These are phyloP conservation scores for Tricholomella constricta DNA, from an alignment of 768 basidiomycete species.

Conservation along the genomic window DNA sequence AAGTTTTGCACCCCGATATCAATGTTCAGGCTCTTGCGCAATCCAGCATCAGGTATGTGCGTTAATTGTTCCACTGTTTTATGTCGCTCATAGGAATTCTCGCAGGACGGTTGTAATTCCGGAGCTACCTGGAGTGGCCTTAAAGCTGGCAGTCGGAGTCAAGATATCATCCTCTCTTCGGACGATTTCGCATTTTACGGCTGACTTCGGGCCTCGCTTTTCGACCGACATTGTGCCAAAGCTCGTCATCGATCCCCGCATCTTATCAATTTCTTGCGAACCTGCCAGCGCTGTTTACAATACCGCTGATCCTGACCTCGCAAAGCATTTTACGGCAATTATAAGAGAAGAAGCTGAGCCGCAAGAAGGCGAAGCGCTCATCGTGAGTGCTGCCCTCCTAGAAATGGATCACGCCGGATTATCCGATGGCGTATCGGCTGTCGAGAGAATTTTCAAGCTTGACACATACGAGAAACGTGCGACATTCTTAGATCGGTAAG, in stretches of 20 bases:
- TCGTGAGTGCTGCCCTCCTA: conserved; percentile 53
- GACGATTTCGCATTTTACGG: conserved; percentile 61
- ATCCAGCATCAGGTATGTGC: conserved; percentile 52
- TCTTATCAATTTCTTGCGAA: conserved; percentile 50
- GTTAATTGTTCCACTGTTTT: background rate
- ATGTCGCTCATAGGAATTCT: background rate
- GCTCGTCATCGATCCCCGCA: conserved; percentile 41
- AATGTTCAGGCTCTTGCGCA: conserved; percentile 46
- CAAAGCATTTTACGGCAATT: conserved; percentile 56
- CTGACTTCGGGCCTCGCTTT: conserved; percentile 59
- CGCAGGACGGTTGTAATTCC: conserved; percentile 49
- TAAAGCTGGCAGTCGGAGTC: conserved; percentile 57
- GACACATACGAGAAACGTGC: conserved; percentile 47
- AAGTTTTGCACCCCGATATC: conserved; percentile 43
- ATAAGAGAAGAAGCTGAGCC: conserved; percentile 46
- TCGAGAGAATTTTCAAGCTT: conserved; percentile 47
- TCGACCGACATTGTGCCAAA: conserved; percentile 50
- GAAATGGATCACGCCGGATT: conserved; percentile 51
- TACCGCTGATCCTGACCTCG: conserved; percentile 42
- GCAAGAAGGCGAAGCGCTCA: conserved; percentile 40
- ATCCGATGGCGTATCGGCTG: conserved; percentile 44
- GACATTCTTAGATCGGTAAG: conserved; percentile 49
- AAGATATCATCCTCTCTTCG: conserved; percentile 59
- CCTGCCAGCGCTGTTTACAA: conserved; percentile 49
- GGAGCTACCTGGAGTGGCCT: conserved; percentile 43